These are phyloP conservation scores for Lodderomyces pseudojiufengensis DNA, from an alignment of 1,139 yeast species.

Conservation along the genomic window DNA sequence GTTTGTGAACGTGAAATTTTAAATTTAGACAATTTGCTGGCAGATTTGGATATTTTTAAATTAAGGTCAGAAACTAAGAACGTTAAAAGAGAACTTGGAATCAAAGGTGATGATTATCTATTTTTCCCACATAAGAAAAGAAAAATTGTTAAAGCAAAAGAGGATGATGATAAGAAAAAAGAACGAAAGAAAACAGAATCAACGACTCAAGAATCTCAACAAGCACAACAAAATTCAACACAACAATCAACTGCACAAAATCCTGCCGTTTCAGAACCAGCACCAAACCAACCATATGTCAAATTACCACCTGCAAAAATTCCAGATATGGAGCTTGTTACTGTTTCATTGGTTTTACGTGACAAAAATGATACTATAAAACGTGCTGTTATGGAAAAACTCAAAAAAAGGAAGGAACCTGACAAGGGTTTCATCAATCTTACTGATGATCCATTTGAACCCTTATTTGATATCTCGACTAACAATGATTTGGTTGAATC, in stretches of 20 bases:
- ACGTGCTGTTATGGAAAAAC: slow-evolving; percentile 77
- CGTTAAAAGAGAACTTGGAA: slow-evolving; percentile 69
- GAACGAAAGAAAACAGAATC: slow-evolving; percentile 22
- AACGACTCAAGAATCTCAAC: slow-evolving; percentile 18
- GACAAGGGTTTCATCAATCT: slow-evolving; percentile 78
- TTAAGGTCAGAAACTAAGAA: slow-evolving; percentile 68
- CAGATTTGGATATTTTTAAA: slow-evolving; percentile 64
- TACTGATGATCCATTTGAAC: slow-evolving; percentile 88
- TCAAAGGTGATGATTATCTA: slow-evolving; percentile 83
- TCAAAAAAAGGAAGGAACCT: slow-evolving; percentile 65
- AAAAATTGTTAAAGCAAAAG: slow-evolving; percentile 42
- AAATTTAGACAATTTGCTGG: slow-evolving; percentile 53
- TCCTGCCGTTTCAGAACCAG: slow-evolving; percentile 9
- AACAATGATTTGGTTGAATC: slow-evolving; percentile 49
- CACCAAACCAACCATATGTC: slow-evolving; percentile 71
- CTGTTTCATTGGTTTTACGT: slow-evolving; percentile 70
- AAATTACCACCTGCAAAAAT: slow-evolving; percentile 85
- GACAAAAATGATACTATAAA: slow-evolving; percentile 79
- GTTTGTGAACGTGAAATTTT: slow-evolving; percentile 74
- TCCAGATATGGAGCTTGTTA: slow-evolving; percentile 86
- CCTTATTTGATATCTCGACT: slow-evolving; percentile 68
- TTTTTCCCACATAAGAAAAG: slow-evolving; percentile 76
- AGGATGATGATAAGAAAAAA: slow-evolving; percentile 36
- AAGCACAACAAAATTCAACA: slow-evolving; percentile 9
- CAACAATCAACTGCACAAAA: slow-evolving; percentile 12